These are phyloP conservation scores for Starmera amethionina DNA, from an alignment of 805 yeast species.

Conservation along the genomic window DNA sequence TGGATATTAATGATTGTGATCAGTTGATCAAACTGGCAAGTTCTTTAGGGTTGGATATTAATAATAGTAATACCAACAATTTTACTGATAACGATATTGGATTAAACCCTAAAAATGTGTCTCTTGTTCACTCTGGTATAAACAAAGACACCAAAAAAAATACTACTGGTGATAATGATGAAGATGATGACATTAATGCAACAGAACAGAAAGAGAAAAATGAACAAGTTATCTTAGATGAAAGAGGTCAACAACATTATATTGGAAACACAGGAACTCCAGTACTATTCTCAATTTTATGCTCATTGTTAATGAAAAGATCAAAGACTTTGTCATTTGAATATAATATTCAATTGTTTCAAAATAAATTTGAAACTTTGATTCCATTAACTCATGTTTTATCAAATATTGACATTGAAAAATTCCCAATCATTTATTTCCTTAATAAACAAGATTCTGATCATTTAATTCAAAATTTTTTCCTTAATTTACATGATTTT, in stretches of 20 bases:
- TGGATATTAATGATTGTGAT: conserved; percentile 33
- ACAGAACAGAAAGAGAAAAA: conserved; percentile 3
- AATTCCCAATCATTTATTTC: conserved; percentile 30
- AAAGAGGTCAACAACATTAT: conserved; percentile 36
- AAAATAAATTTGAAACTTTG: conserved; percentile 4
- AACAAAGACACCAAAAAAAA: not conserved
- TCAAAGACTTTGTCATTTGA: conserved; percentile 28
- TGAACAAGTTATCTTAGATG: conserved; percentile 31
- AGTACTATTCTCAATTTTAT: conserved; percentile 30
- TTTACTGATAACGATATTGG: not conserved
- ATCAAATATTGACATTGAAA: not conserved
- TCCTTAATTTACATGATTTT: conserved; percentile 34
- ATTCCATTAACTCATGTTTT: too few relatives aligned
- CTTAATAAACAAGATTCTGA: conserved; percentile 26
- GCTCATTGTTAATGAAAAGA: conserved; percentile 27
- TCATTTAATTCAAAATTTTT: conserved; percentile 26
- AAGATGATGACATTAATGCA: conserved; percentile 7
- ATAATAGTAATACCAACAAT: not conserved
- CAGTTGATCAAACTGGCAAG: conserved; percentile 29
- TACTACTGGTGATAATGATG: conserved; percentile 2
- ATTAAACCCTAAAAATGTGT: not conserved
- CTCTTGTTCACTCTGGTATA: too few relatives aligned
- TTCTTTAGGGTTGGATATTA: conserved; percentile 13
- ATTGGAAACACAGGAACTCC: conserved; percentile 39
- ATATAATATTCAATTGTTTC: conserved; percentile 14